Conservation (phyloP, 2,329 filamentous ascomycete species). For the Fusarium proliferatum region DNA sequence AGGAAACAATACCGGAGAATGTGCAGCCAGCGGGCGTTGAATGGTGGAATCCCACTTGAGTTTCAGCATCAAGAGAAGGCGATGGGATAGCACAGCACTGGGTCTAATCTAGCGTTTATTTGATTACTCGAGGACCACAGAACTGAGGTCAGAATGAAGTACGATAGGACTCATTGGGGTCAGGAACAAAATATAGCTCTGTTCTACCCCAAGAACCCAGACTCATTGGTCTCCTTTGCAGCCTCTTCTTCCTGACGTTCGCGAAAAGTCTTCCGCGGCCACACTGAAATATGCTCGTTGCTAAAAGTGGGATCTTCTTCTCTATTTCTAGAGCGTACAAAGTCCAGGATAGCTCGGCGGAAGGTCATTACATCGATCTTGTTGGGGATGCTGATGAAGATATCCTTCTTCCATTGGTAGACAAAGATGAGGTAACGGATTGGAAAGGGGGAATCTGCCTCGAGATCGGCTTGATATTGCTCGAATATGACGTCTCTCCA, state of each 20-base stretch:
- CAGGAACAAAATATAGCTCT: not conserved
- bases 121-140: not conserved
- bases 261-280: not conserved
- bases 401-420: not conserved
- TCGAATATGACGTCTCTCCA: conserved; percentile 16
- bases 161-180: not conserved
- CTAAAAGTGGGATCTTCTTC: not conserved
- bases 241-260: not conserved
- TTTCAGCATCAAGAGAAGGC: not conserved
- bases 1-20: not conserved
- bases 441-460: conserved; percentile 41
- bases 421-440: conserved; percentile 40
- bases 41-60: not conserved
- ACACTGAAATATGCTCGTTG: not conserved
- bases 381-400: not conserved
- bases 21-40: no score
- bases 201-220: not conserved
- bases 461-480: conserved; percentile 10
- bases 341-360: not conserved
- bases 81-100: not conserved
- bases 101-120: not conserved
- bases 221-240: not conserved
- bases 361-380: not conserved
- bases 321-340: not conserved
- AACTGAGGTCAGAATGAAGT: not conserved